A percentile compares a stretch with the other conserved stretches of the same genome.
phyloP scores from a whole-genome alignment of 805 yeast species.

The Sungouiella blattae region DNA sequence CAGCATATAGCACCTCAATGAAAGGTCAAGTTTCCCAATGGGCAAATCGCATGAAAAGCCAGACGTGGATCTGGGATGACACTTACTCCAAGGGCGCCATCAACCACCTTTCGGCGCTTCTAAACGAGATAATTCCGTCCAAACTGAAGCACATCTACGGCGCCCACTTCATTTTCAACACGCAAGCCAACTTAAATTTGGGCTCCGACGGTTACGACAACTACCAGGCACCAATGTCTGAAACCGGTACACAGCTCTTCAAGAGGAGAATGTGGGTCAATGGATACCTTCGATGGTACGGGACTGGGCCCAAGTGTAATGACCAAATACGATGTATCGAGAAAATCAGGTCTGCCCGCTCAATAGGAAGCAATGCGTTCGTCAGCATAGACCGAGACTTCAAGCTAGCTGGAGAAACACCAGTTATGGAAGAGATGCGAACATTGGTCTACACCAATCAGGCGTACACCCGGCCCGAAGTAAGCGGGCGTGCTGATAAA shows the following conservation, averaged over 20 bases:
- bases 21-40: background rate
- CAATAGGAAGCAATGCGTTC: constrained; percentile 35
- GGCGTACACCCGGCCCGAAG: constrained; percentile 11
- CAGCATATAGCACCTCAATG: too few relatives aligned
- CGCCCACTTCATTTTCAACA: constrained; percentile 64
- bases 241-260: constrained; percentile 28
- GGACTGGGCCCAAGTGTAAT: constrained; percentile 19
- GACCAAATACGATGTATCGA: constrained; percentile 51
- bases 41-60: constrained; percentile 4
- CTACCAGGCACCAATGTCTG: constrained; percentile 60
- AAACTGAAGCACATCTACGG: constrained; percentile 32
- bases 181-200: constrained; percentile 48
- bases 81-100: constrained; percentile 8
- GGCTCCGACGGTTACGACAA: constrained; percentile 79
- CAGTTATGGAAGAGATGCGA: constrained; percentile 48
- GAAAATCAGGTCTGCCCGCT: constrained; percentile 39
- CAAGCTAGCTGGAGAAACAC: constrained; percentile 17
- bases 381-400: constrained; percentile 57
- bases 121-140: constrained; percentile 3
- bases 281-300: constrained; percentile 51
- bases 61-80: constrained; percentile 12
- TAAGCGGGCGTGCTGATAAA: background rate
- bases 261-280: constrained; percentile 76
- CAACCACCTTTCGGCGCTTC: constrained; percentile 7
- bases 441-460: constrained; percentile 59